These are phyloP conservation scores for Xerocomellus intermedius DNA, from an alignment of 768 basidiomycete genomes.

Conservation along the genomic window DNA sequence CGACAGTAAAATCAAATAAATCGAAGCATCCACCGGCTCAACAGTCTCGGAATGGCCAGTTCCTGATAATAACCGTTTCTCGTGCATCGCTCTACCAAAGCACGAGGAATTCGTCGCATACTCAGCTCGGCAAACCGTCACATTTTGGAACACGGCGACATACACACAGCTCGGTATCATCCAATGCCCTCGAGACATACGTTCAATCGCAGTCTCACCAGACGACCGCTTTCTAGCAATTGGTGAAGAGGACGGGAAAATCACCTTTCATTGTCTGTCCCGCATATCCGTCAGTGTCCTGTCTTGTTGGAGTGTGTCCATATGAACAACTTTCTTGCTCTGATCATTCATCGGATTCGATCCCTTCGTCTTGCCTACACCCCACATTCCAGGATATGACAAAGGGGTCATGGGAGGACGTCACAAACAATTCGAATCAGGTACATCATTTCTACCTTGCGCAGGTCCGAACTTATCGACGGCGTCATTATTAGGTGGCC, in stretches of 20 bases:
- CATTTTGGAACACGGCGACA: background rate
- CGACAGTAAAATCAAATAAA: background rate
- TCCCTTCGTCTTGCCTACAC: background rate
- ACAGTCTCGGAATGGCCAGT: background rate
- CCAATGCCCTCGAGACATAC: background rate
- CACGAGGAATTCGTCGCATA: background rate
- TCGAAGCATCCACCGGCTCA: background rate
- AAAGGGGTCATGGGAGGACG: background rate
- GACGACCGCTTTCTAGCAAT: background rate
- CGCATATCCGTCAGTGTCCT: background rate
- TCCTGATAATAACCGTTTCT: accelerated
- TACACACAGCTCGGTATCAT: background rate
- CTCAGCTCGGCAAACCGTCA: background rate
- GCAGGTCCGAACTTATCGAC: background rate
- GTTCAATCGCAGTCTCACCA: background rate
- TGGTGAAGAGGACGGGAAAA: background rate
- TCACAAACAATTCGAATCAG: background rate
- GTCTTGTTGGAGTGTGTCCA: too few relatives aligned
- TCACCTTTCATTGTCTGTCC: background rate
- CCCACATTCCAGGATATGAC: background rate
- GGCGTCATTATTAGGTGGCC: background rate
- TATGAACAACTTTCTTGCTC: background rate
- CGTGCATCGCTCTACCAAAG: background rate
- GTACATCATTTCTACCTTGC: background rate
- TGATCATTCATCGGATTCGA: background rate